phyloP scores from a whole-genome alignment of 345 rosid species.

The Microthlaspi erraticum region DNA sequence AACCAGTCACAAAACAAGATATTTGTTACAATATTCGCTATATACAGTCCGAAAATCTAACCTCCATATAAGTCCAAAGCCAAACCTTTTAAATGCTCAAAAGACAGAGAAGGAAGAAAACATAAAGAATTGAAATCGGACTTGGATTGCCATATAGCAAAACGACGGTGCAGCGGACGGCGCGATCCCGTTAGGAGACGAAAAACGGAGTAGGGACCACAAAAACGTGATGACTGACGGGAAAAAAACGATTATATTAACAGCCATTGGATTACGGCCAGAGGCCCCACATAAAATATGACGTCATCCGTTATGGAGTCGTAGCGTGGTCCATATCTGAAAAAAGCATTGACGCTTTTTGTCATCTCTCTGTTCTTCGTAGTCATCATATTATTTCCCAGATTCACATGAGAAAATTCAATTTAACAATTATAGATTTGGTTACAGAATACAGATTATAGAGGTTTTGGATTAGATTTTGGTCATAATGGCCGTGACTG shows the following conservation, averaged over 20 bases:
- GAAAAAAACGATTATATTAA: background rate
- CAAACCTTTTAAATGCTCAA: slow-evolving; percentile 14
- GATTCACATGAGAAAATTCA: slow-evolving; percentile 32
- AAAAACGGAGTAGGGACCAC: slow-evolving; percentile 40
- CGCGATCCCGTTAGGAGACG: slow-evolving; percentile 29
- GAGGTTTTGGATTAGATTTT: too few relatives aligned
- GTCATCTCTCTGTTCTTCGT: slow-evolving; percentile 44
- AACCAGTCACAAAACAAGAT: slow-evolving; percentile 15
- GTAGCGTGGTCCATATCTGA: slow-evolving; percentile 33
- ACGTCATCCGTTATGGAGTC: slow-evolving; percentile 26
- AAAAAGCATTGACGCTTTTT: slow-evolving; percentile 45
- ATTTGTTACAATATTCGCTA: background rate
- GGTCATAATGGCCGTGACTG: too few relatives aligned
- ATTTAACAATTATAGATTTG: background rate
- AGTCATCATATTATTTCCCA: background rate
- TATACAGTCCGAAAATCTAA: slow-evolving; percentile 16
- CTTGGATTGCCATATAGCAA: slow-evolving; percentile 22
- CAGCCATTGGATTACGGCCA: slow-evolving; percentile 32
- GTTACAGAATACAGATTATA: background rate
- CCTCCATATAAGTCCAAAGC: background rate
- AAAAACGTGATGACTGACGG: slow-evolving; percentile 23
- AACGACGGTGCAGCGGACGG: slow-evolving; percentile 45
- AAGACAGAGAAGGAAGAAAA: slow-evolving; percentile 21
- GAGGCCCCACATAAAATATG: background rate
- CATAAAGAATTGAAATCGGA: slow-evolving; percentile 16